Percentiles rank a stretch among this genome's conserved stretches.
Evolutionary conservation across 768 basidiomycete genomes (phyloP).

Genomic region (Pleurotus ostreatus): DNA sequence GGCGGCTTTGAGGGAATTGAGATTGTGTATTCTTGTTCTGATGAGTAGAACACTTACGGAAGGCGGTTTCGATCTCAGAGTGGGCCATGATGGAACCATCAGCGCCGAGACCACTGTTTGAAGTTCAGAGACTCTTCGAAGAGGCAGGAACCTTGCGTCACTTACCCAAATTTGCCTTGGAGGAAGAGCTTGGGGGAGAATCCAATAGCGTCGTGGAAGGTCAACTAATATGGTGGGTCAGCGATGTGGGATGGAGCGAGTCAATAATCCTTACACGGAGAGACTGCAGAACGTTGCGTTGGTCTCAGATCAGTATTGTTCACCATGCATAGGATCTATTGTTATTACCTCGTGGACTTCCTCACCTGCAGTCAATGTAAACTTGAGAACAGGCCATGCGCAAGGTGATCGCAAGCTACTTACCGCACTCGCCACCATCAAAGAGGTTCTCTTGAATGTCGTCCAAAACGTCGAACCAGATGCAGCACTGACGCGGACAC

Average conservation of each 20-base stretch:
- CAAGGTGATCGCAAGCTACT: background rate
- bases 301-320: background rate
- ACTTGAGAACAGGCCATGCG: background rate
- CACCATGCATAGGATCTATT: background rate
- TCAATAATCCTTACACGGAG: slow-evolving; percentile 13
- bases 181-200: slow-evolving; percentile 20
- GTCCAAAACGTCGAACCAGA: slow-evolving; percentile 30
- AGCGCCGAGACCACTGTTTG: slow-evolving; percentile 17
- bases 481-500: slow-evolving; percentile 20
- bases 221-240: slow-evolving; percentile 13
- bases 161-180: slow-evolving; percentile 20
- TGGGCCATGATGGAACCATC: slow-evolving; percentile 23
- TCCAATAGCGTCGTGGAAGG: slow-evolving; percentile 29
- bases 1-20: slow-evolving; percentile 12
- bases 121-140: background rate
- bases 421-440: slow-evolving; percentile 27
- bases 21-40: no score
- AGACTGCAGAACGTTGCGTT: slow-evolving; percentile 9
- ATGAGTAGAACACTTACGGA: slow-evolving; percentile 13
- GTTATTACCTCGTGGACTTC: slow-evolving; percentile 23
- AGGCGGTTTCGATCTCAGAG: slow-evolving; percentile 18
- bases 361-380: slow-evolving; percentile 14
- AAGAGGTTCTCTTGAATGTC: slow-evolving; percentile 31
- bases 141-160: background rate
- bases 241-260: background rate